Evolutionary conservation across 306 rosid species (phyloP).

Genomic region (Medicago lupulina): DNA sequence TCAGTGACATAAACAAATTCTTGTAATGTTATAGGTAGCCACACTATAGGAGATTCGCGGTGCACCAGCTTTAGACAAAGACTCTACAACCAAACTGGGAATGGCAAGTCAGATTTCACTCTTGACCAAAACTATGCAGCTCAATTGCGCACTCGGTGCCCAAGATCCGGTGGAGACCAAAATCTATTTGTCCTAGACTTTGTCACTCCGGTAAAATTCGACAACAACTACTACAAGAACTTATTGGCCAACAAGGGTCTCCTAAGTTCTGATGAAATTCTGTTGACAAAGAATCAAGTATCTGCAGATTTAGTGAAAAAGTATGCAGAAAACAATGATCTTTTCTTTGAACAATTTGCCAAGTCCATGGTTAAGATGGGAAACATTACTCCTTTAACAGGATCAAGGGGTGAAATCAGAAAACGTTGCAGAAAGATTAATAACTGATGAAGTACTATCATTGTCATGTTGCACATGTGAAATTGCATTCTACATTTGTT

Average conservation of each 20-base stretch:
- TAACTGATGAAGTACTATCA: slow-evolving; percentile 19
- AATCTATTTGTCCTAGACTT: slow-evolving; percentile 79
- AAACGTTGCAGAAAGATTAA: slow-evolving; percentile 78
- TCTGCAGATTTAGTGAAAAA: slow-evolving; percentile 68
- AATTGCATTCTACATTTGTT: not conserved
- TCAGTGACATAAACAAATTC: not conserved
- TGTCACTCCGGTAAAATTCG: slow-evolving; percentile 79
- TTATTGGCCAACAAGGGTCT: slow-evolving; percentile 72
- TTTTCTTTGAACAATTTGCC: slow-evolving; percentile 82
- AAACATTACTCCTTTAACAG: slow-evolving; percentile 81
- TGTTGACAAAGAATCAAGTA: slow-evolving; percentile 59
- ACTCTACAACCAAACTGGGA: slow-evolving; percentile 89
- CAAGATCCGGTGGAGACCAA: slow-evolving; percentile 89
- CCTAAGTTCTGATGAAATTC: slow-evolving; percentile 80
- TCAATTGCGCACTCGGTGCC: slow-evolving; percentile 64
- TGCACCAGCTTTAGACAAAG: slow-evolving; percentile 97
- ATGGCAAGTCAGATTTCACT: slow-evolving; percentile 71
- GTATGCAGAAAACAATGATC: slow-evolving; percentile 60
- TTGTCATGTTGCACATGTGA: slow-evolving; percentile 10
- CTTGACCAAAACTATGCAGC: slow-evolving; percentile 68
- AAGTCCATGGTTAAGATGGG: slow-evolving; percentile 97
- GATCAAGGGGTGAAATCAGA: slow-evolving; percentile 87
- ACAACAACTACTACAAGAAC: slow-evolving; percentile 81
- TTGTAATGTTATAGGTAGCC: slow-evolving; percentile 65
- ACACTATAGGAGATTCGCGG: slow-evolving; percentile 84